phyloP scores from a whole-genome alignment of 2,329 filamentous ascomycete species.

The Calonectria fujianensis region DNA sequence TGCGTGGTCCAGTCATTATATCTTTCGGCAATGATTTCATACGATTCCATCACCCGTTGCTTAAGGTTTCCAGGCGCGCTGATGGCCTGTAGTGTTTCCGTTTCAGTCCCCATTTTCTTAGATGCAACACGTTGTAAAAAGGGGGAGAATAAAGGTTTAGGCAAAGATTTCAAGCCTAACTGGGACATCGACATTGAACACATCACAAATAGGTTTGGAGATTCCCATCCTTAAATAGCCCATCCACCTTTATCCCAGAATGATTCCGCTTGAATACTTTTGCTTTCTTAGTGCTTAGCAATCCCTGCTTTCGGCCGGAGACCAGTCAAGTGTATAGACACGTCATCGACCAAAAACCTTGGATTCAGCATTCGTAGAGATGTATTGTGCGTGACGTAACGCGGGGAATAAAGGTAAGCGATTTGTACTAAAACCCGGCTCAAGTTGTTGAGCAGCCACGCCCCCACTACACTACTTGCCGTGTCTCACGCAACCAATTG shows the following conservation, averaged over 20 bases:
- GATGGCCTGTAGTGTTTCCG: neutral
- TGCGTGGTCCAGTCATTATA: constrained; percentile 7
- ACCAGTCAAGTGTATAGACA: too few relatives aligned
- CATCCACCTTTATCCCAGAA: neutral
- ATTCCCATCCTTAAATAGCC: neutral
- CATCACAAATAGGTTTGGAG: neutral
- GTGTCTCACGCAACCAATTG: neutral
- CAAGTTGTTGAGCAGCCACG: neutral
- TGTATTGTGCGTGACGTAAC: neutral
- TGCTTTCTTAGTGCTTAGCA: neutral
- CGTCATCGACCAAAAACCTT: neutral
- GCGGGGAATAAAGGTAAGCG: neutral
- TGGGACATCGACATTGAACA: neutral
- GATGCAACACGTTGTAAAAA: neutral
- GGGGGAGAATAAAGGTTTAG: neutral
- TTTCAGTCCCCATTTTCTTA: neutral
- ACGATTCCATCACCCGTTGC: neutral
- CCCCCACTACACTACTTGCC: neutral
- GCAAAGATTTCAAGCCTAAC: too few relatives aligned
- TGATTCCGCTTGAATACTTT: too few relatives aligned
- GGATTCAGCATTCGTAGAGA: neutral
- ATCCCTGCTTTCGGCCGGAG: neutral
- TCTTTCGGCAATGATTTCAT: constrained; percentile 1
- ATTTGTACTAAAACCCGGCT: neutral
- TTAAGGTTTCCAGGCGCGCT: neutral